Evolutionary conservation across 352 stramenopile genomes (phyloP).

Genomic region (Blastocystis sp.): DNA sequence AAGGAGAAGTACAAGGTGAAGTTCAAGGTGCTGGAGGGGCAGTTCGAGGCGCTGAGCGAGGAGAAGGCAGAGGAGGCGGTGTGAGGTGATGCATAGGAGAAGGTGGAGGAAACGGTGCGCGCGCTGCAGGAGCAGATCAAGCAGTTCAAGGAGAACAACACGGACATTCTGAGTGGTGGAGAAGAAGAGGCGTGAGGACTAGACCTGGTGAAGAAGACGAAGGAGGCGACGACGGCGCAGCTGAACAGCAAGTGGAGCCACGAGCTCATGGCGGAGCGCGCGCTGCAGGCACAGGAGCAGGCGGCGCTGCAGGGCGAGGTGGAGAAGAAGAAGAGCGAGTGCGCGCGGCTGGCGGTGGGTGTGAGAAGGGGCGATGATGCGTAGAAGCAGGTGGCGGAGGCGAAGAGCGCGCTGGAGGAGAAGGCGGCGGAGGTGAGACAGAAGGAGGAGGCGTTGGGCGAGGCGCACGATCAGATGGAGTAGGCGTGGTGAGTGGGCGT

Average conservation of each 20-base stretch:
- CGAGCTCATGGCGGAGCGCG: too few species aligned
- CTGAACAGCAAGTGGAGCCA: neutral
- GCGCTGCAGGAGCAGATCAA: neutral
- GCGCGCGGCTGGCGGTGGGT: neutral
- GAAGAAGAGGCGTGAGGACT: neutral
- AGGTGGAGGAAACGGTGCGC: neutral
- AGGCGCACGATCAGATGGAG: too few species aligned
- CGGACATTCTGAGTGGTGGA: neutral
- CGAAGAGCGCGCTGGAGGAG: too few species aligned
- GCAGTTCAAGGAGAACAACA: neutral
- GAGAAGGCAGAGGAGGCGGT: neutral
- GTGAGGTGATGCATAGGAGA: neutral
- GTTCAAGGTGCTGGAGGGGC: neutral
- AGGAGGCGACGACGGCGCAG: neutral
- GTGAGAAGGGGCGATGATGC: too few species aligned
- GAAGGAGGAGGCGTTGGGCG: too few species aligned
- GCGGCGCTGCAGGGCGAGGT: neutral
- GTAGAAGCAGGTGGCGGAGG: too few species aligned
- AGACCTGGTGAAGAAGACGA: conserved; percentile 9
- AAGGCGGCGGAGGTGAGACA: too few species aligned
- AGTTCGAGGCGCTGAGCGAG: neutral
- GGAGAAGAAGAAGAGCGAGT: conserved; percentile 9
- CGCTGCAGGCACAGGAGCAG: too few species aligned
- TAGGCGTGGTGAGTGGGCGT: too few species aligned
- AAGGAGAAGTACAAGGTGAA: neutral